phyloP scores from a whole-genome alignment of 805 yeast species.

The Candida sakaeoensis region DNA sequence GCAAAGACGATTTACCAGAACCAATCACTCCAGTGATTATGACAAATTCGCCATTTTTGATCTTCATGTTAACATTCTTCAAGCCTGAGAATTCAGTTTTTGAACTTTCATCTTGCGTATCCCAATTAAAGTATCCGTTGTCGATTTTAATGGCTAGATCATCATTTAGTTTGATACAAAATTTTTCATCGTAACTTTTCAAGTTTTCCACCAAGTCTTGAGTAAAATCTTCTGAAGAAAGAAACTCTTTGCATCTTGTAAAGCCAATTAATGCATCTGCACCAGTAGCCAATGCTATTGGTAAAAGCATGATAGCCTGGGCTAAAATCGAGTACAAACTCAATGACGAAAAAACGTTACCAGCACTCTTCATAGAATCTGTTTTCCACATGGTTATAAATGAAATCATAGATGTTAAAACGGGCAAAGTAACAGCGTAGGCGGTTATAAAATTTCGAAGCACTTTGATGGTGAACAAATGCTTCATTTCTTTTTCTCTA shows the following conservation, averaged over 20 bases:
- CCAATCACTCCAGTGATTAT: conserved; percentile 43
- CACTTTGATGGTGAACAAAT: conserved; percentile 38
- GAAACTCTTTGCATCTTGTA: conserved; percentile 23
- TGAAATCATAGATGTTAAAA: conserved; percentile 42
- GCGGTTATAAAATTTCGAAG: conserved; percentile 42
- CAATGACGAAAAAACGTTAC: conserved; percentile 40
- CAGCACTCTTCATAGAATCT: conserved; percentile 33
- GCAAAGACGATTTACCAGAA: conserved; percentile 40
- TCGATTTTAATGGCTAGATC: conserved; percentile 17
- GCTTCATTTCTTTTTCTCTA: conserved; percentile 38
- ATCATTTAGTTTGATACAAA: conserved; percentile 4
- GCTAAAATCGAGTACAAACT: conserved; percentile 41
- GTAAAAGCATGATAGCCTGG: conserved; percentile 41
- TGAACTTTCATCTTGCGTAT: background rate
- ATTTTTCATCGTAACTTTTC: conserved; percentile 6
- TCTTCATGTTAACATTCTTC: conserved; percentile 25
- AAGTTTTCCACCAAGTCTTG: conserved; percentile 13
- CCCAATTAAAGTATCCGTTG: conserved; percentile 29
- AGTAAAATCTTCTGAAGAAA: conserved; percentile 22
- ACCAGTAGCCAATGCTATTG: conserved; percentile 42
- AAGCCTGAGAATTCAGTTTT: conserved; percentile 29
- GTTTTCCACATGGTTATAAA: conserved; percentile 45
- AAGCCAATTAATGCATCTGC: conserved; percentile 44
- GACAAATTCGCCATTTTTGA: conserved; percentile 33
- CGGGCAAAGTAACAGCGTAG: conserved; percentile 41